Conservation (phyloP, 1,139 yeast species). For the Meyerozyma sp. region DNA sequence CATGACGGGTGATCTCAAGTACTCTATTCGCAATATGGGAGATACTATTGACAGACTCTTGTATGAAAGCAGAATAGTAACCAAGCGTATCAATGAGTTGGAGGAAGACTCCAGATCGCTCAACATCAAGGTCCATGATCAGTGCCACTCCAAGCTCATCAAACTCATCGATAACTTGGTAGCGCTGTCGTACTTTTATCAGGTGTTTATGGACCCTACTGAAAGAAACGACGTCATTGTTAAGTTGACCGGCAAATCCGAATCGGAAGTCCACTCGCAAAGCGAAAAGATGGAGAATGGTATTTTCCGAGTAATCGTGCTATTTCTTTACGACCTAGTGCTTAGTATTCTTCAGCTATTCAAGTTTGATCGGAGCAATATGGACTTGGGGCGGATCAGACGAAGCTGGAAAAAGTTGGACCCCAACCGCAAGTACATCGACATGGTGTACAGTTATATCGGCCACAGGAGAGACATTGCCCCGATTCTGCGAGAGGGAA, state of each 20-base stretch:
- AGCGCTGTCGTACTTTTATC: slow-evolving; percentile 27
- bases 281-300: slow-evolving; percentile 4
- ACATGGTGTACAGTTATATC: slow-evolving; percentile 31
- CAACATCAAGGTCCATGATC: slow-evolving; percentile 33
- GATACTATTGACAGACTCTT: slow-evolving; percentile 70
- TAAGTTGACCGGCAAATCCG: slow-evolving; percentile 24
- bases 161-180: slow-evolving; percentile 33
- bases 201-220: slow-evolving; percentile 23
- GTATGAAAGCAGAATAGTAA: slow-evolving; percentile 73
- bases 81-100: slow-evolving; percentile 71
- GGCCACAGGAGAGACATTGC: slow-evolving; percentile 13
- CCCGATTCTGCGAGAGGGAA: not conserved
- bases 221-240: slow-evolving; percentile 26
- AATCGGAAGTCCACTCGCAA: slow-evolving; percentile 16
- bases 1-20: slow-evolving; percentile 30
- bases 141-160: slow-evolving; percentile 22
- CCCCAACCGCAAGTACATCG: slow-evolving; percentile 37
- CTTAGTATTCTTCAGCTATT: slow-evolving; percentile 25
- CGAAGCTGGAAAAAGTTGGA: slow-evolving; percentile 40
- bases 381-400: slow-evolving; percentile 43
- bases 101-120: slow-evolving; percentile 58
- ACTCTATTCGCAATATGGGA: slow-evolving; percentile 57
- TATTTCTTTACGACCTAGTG: slow-evolving; percentile 28
- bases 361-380: slow-evolving; percentile 33
- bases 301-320: slow-evolving; percentile 19